Conservation (phyloP, 352 stramenopile genomes). For the Globisporangium rhizosaccharum region DNA sequence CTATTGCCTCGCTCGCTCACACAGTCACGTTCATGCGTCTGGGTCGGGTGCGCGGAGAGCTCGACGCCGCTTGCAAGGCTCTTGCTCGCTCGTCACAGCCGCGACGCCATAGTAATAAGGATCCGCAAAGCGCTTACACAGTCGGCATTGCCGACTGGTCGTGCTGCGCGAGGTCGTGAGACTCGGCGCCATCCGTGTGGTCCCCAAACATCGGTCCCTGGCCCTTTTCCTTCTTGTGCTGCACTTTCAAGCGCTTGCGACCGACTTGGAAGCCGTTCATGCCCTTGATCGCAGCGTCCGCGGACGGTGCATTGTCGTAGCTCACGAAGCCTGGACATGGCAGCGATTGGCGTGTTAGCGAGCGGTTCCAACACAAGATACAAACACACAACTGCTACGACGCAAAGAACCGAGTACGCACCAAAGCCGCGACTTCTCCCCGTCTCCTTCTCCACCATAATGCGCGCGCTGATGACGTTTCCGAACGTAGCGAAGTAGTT, state of each 20-base stretch:
- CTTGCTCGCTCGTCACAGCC: not conserved
- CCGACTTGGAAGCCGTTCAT: constrained; percentile 96
- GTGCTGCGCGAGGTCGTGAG: constrained; percentile 32
- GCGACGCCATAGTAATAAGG: constrained; percentile 8
- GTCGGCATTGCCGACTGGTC: constrained; percentile 24
- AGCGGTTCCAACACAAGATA: not conserved
- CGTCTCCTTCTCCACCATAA: constrained; percentile 97
- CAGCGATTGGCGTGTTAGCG: not conserved
- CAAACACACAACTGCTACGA: not conserved
- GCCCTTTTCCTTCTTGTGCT: constrained; percentile 92
- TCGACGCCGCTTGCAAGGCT: not conserved
- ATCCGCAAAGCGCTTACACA: constrained; percentile 19
- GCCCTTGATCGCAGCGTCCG: constrained; percentile 91
- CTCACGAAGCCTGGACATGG: constrained; percentile 90
- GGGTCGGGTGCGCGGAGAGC: not conserved
- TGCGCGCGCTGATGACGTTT: constrained; percentile 93
- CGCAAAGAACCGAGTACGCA: constrained; percentile 26
- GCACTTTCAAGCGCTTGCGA: constrained; percentile 95
- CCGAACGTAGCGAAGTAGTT: constrained; percentile 94
- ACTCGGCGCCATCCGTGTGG: constrained; percentile 31
- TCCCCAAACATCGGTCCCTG: constrained; percentile 65
- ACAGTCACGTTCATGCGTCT: too few species aligned
- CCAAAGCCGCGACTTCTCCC: constrained; percentile 92
- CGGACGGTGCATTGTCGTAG: constrained; percentile 91
- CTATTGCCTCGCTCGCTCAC: too few species aligned